Percentiles rank a stretch among this genome's conserved stretches.
Conservation (phyloP, 768 basidiomycete species). For the Phanerodontia chrysosporium region DNA sequence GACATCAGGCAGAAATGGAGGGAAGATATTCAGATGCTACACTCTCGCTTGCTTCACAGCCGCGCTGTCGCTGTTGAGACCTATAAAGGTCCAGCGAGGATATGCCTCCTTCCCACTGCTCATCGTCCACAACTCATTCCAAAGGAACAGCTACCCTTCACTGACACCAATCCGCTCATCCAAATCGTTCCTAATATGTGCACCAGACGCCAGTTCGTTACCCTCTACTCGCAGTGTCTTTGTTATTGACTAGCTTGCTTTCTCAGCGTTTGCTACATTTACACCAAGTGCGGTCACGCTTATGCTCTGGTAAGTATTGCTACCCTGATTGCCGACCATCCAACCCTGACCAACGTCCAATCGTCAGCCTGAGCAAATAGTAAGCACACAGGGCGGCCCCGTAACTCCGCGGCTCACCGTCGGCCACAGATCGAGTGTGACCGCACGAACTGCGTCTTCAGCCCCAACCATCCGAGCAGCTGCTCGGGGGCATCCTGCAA, state of each 20-base stretch:
- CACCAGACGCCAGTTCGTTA: constrained; percentile 22
- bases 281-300: constrained; percentile 21
- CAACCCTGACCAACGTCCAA: neutral
- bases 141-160: neutral
- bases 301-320: constrained; percentile 17
- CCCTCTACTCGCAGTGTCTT: neutral
- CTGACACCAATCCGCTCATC: neutral
- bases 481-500: constrained; percentile 42
- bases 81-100: neutral
- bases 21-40: neutral
- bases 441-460: constrained; percentile 47
- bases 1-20: neutral
- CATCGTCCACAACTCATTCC: neutral
- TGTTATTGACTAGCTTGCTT: neutral
- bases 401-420: neutral
- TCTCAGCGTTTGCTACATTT: constrained; percentile 23
- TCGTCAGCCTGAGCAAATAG: constrained; percentile 20
- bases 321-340: neutral
- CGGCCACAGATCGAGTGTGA: constrained; percentile 41
- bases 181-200: constrained; percentile 14
- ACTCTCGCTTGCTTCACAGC: neutral
- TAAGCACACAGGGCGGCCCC: neutral
- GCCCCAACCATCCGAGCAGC: constrained; percentile 42
- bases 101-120: neutral
- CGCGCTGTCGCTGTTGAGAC: neutral